These are phyloP conservation scores for Purpureocillium lavendulum DNA, from an alignment of 2,329 filamentous ascomycete genomes.

Conservation along the genomic window DNA sequence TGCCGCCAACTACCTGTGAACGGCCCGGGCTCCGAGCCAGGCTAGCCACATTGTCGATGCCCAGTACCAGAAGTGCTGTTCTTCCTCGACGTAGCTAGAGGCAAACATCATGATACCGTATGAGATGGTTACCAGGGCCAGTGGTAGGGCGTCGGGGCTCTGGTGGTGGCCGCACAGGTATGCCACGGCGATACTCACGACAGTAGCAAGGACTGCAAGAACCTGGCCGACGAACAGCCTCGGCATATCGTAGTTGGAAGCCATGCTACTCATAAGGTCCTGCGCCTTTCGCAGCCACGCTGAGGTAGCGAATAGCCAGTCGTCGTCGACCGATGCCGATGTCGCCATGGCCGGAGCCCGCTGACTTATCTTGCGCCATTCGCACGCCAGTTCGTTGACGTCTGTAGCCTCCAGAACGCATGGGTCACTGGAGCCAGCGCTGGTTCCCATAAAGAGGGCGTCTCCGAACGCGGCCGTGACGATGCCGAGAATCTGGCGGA, in stretches of 20 bases:
- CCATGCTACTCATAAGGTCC: slow-evolving; percentile 74
- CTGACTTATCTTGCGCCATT: slow-evolving; percentile 43
- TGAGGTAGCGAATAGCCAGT: slow-evolving; percentile 35
- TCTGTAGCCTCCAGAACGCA: slow-evolving; percentile 25
- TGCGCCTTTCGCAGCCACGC: slow-evolving; percentile 67
- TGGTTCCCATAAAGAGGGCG: slow-evolving; percentile 29
- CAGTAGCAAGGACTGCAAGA: slow-evolving; percentile 23
- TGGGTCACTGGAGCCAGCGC: slow-evolving; percentile 22
- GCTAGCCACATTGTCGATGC: slow-evolving; percentile 61
- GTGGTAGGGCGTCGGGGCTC: slow-evolving; percentile 23
- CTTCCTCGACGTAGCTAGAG: slow-evolving; percentile 95
- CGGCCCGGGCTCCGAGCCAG: slow-evolving; percentile 40
- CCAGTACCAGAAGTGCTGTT: slow-evolving; percentile 99
- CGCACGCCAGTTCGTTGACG: slow-evolving; percentile 56
- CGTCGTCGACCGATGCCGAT: slow-evolving; percentile 20
- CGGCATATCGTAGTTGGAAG: slow-evolving; percentile 80
- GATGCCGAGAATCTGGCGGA: slow-evolving; percentile 69
- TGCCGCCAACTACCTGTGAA: slow-evolving; percentile 25
- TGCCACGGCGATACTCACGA: slow-evolving; percentile 8
- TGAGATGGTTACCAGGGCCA: slow-evolving; percentile 43
- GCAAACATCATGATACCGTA: slow-evolving; percentile 95
- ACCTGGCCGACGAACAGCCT: slow-evolving; percentile 44
- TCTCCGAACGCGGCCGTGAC: slow-evolving; percentile 62
- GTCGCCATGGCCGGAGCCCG: slow-evolving; percentile 14
- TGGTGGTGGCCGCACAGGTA: slow-evolving; percentile 7